Evolutionary conservation across 2,329 filamentous ascomycete species (phyloP), one percentile per base, ranked within the genome.

Genomic region (Aureobasidium lini): DNA sequence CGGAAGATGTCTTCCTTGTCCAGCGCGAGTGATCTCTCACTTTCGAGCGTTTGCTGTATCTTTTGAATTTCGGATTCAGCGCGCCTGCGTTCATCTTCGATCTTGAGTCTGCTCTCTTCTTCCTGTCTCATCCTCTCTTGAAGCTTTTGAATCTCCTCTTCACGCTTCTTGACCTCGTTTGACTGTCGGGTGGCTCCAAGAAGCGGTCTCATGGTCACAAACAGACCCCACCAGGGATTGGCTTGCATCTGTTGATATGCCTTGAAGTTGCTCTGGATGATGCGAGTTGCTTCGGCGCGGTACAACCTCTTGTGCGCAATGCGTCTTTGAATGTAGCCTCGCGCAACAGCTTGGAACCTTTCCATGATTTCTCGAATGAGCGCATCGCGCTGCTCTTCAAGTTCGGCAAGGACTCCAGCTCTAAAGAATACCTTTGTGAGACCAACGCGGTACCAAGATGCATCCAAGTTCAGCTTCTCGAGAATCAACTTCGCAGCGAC

Each of bases 1-100:
- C 93, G 95, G 79, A 97, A 99, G 62, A 99, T 99, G 68, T 99
- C 94, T 70, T 99, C 95, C 71, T 99, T 99, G 74, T 99, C 94
- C 5, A 99, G 78, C 1, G 94, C 94, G 43, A 99, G 80, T n/a
- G 93, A 90, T 52, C 94, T 85, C 73, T 99, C 95, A 65, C 92
- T 96, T 72, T 99, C 95, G 1, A 99, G 80, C 0, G 90, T 95
- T 67, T 97, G 90, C 70, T 96, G 92, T 48, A 97, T 89, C 34
- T 89, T 86, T 65, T 92, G 84, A 68, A 96, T 87, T 68, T 99
- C 94, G 13, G 86, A 80, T 66, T 97, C 89, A 1, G 90, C 89
- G 62, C 91, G 88, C 43, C 94, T 84, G 34, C 92, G 84, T 66
- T 99, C 94, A 59, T 99, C 94, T 68, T 99, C 94, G 0, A 99